Evolutionary conservation across 1,139 yeast genomes (phyloP), one percentile per base, ranked within the genome.

Genomic region (Debaryomycetaceae sp.): DNA sequence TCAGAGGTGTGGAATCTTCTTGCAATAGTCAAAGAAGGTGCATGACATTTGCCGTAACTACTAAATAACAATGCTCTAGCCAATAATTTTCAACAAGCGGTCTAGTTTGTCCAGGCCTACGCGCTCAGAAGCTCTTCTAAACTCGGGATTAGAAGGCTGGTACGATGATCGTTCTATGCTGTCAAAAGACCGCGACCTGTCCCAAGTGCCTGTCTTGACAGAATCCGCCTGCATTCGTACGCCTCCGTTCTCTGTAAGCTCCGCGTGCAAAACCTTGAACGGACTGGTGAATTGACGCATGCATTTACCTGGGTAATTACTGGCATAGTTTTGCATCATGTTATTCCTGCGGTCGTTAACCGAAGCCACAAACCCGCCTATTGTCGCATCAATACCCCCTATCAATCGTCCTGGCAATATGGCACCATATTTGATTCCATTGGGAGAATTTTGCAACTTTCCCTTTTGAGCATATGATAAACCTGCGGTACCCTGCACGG

Each of bases 341-440:
- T 54, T 44, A 19, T 54, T 51, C 18, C 59, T 51, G 33, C 63
- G 52, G 31, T 62, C 68, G 36, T 53, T 55, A 12, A 47, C 58
- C 40, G 47, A 45, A 10, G 66, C 75, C 25, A 77, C 63, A 40
- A 81, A 79, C n/a, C 94, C 94, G 44, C 81, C 92, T 39, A 79
- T 62, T 6, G 83, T 87, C 18, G 76, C 77, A 30, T 63, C 66
- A 34, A 68, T 60, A 27, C 58, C 55, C 29, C 61, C 66, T 24
- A 79, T 58, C 26, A 72, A 56, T 59, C 95, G 75, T 36, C 92
- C 95, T 12, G 81, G 80, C 11, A 74, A 77, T 22, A 77, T 61
- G 32, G 62, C 60, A 22, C 73, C 72, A 33, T 71, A 62, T 31
- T 67, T 59, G 23, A 77, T 57, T 27, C 95, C 95, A 40, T 77